Base-by-base conservation (phyloP, 495 filamentous ascomycete species). In the Articulospora tetracladia region DNA sequence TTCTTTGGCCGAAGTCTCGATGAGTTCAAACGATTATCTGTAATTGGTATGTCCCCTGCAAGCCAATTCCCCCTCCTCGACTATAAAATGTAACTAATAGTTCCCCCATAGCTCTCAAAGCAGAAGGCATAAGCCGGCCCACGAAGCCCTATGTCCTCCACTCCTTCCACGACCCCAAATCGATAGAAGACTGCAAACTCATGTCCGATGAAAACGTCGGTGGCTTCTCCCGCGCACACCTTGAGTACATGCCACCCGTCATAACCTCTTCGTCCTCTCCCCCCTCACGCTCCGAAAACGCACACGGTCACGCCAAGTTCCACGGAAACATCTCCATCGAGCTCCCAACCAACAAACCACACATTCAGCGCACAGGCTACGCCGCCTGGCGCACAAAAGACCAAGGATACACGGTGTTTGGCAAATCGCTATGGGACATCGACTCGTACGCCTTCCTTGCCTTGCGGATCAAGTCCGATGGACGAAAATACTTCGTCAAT, bases 401-500 rank as follows among this genome's bases (percentile, higher is more conserved):
- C 65, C 70, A 77, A 30, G 74, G 72, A 0, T 68, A 76, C 13
- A 90, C 86, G 0, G 58, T 97, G 6, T 97, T 97, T 69, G 94
- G 94, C 13, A 86, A 83, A 52, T 76, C 85, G 20, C 77, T 89
- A 36, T 96, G 90, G 91, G 85, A 98, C 69, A 86, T 96, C 54
- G 92, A 97, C 60, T 86, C 87, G 1, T 97, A 96, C 72, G 71
- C 80, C 6, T 98, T 91, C 72, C 83, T 98, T 8, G 95, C 90
- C 0, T 71, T 98, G 68, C 86, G 92, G n/a, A 79, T 98, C 63
- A 93, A 91, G 71, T 91, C 88, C 24, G 95, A 98, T 73, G 93
- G 93, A 13, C 77, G 93, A 10, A 87, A 89, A 63, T 98, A 98
- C 74, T 91, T 94, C 53, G 86, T 98, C 52, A 98, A 98, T 72